These are phyloP conservation scores for Porodaedalea pini DNA, from an alignment of 1,284 basidiomycete genomes.

Conservation along the genomic window DNA sequence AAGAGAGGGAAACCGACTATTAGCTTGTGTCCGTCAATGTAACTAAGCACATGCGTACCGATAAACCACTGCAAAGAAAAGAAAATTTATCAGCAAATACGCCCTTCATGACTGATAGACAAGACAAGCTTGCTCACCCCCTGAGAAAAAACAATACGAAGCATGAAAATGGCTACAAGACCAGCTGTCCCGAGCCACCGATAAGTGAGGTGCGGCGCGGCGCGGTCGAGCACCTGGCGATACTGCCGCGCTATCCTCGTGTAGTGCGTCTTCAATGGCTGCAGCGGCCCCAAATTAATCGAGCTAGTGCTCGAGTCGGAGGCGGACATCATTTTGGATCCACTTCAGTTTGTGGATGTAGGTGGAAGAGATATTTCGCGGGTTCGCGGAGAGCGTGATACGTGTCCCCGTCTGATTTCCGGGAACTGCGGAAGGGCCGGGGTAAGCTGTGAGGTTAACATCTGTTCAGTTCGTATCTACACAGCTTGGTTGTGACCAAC, in stretches of 20 bases:
- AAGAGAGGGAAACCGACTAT: conserved; percentile 21
- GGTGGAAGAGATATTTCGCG: neutral
- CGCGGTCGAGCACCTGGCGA: conserved; percentile 84
- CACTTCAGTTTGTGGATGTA: neutral
- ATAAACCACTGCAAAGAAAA: conserved; percentile 80
- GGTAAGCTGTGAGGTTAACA: neutral
- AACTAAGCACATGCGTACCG: conserved; percentile 42
- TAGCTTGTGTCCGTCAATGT: neutral
- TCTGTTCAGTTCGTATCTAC: neutral
- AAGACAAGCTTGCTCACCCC: conserved; percentile 61
- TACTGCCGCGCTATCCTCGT: conserved; percentile 61
- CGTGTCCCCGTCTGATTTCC: neutral
- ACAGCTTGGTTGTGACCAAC: neutral
- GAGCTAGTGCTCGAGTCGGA: conserved; percentile 10
- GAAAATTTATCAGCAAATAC: conserved; percentile 20
- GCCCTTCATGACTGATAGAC: conserved; percentile 3
- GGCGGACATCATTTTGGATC: conserved; percentile 14
- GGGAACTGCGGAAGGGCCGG: neutral
- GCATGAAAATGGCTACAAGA: conserved; percentile 74
- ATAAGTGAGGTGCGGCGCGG: conserved; percentile 85
- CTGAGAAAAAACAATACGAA: conserved; percentile 86
- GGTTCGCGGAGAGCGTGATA: neutral
- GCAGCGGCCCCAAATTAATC: conserved; percentile 29
- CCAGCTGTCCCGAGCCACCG: conserved; percentile 85
- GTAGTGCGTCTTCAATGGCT: conserved; percentile 49